Evolutionary conservation across 257 asterid species (phyloP).

Genomic region (Petrea volubilis): DNA sequence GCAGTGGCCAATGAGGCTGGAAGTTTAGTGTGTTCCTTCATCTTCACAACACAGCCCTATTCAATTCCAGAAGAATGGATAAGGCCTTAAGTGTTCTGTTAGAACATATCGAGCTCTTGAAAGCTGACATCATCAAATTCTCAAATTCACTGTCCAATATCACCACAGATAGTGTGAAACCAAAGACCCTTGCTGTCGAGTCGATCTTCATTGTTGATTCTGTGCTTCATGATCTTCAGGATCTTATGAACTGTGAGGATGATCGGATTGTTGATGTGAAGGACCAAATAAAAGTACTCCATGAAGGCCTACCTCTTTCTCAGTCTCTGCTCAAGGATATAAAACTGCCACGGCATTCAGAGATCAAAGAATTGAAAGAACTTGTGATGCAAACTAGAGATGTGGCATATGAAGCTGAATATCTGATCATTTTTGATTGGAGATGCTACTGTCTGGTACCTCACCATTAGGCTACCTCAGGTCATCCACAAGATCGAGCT

Average conservation of each 20-base stretch:
- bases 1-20: no score
- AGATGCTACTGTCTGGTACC: constrained; percentile 16
- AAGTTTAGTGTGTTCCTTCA: not conserved
- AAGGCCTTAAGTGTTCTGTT: not conserved
- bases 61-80: not conserved
- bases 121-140: not conserved
- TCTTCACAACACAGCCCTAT: not conserved
- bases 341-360: not conserved
- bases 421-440: constrained; percentile 12
- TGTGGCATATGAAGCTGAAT: constrained; percentile 27
- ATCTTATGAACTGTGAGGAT: not conserved
- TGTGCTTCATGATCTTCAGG: not conserved
- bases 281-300: not conserved
- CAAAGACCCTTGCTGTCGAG: not conserved
- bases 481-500: not conserved
- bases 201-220: constrained; percentile 16
- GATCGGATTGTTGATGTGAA: not conserved
- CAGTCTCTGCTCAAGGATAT: not conserved
- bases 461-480: no score
- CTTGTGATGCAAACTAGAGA: constrained; percentile 4
- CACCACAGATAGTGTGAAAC: no score
- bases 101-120: not conserved
- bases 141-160: not conserved
- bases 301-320: not conserved
- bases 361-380: not conserved